Evolutionary conservation across 305 asterid species (phyloP).

Genomic region (Fraxinus velutina): DNA sequence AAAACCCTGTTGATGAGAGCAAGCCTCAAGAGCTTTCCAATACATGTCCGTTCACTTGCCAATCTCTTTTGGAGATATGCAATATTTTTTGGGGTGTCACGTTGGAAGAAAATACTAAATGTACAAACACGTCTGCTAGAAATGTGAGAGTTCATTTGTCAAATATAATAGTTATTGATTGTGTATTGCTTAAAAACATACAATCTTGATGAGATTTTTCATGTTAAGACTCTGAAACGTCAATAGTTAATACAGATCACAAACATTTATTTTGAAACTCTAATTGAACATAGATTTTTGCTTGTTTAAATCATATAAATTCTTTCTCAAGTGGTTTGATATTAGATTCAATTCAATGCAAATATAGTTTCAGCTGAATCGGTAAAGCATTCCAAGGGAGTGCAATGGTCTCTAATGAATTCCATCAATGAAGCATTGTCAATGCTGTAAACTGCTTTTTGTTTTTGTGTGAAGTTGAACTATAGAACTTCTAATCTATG

Average conservation of each 20-base stretch:
- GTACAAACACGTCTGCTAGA: slow-evolving; percentile 1
- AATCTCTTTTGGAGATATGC: not conserved
- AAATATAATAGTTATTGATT: not conserved
- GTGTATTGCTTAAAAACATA: slow-evolving; percentile 5
- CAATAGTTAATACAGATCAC: not conserved
- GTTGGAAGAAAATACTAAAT: slow-evolving; percentile 11
- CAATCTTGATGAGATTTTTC: slow-evolving; percentile 3
- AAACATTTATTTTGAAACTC: slow-evolving; percentile 8
- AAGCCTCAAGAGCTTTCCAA: not conserved
- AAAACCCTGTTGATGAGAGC: not conserved
- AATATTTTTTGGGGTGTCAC: not conserved
- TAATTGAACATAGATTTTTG: not conserved
- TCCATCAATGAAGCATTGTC: not conserved
- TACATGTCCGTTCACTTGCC: not conserved
- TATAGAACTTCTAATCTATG: slow-evolving; percentile 5
- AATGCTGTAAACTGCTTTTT: not conserved
- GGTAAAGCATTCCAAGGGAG: slow-evolving; percentile 14
- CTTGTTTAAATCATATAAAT: slow-evolving; percentile 8
- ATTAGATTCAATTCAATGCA: not conserved
- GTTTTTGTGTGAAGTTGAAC: not conserved
- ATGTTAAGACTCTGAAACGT: not conserved
- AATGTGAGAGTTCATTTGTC: not conserved
- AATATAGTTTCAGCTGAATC: not conserved
- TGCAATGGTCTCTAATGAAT: not conserved
- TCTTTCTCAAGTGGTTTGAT: not conserved